Evolutionary conservation across 768 basidiomycete genomes (phyloP), one percentile per base, ranked within the genome.

Genomic region (Leccinum truebloodii): DNA sequence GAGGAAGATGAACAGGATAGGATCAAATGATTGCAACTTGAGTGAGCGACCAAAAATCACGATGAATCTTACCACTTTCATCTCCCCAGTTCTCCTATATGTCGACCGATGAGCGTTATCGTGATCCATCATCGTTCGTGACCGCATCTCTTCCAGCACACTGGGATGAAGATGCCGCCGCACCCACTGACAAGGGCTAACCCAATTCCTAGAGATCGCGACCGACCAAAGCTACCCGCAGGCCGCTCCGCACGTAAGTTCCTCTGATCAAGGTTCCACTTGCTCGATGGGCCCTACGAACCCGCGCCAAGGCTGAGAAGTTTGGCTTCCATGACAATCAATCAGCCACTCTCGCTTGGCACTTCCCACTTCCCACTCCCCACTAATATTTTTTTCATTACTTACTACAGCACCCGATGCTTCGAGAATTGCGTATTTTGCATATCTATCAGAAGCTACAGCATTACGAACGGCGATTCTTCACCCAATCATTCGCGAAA

Each of bases 301-400:
- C 46, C 56, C 58, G 60, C 61, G 58, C 59, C 58, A 57, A 55
- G 28, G 24, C 44, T 32, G 26, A 50, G 26, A 50, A 26, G 48
- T 26, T 26, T 50, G 57, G 52, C 61, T 59, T 63, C 61, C 65
- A 54, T 65, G 61, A 26, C 56, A 52, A 65, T 71, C 61, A 37
- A 63, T 65, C 66, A 59, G n/a, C 49, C 49, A 12, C 46, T 46
- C 44, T 20, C 5, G 44, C 49, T 50, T 50, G 49, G 49, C 39
- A 18, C 55, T 59, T 63, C 32, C 10, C 32, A 32, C 13, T 35
- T 16, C 59, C 48, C 57, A 57, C 7, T 16, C 26, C 48, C 24
- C 16, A 55, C 50, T 57, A 39, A 56, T 65, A 57, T 41, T 41
- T 20, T 46, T 46, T 46, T 20, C 41, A 44, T 44, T 44, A 44